Evolutionary conservation across 176 grass and related monocot genomes (phyloP), one percentile per base, ranked within the genome.

Genomic region (Hsuehochloa calcarea): DNA sequence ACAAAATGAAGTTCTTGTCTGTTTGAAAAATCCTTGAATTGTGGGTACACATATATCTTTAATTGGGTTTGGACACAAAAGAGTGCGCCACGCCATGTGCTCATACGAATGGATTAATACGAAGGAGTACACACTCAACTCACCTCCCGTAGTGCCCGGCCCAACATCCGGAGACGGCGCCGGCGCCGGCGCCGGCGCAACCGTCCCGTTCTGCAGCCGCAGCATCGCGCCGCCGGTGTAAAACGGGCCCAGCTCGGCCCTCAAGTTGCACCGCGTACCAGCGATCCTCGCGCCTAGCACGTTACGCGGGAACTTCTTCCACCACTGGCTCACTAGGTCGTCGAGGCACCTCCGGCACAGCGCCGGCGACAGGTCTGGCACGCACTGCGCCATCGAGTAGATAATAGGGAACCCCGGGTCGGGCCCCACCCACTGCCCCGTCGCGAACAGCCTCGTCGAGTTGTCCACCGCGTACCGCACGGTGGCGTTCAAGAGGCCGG

Each of bases 201-300:
- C 54, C 5, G 3, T 23, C 10, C 14, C 41, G 17, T 35, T 29
- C n/a, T 65, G 69, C 46, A 83, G 55, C 26, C 16, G 80, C 67
- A 94, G 20, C 51, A 40, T 86, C 3, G 93, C 12, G 0, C 0
- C 8, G 8, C 90, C 93, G 1, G 31, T 65, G 70, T 82, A 95
- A 70, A 95, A 95, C 11, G 8, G 1, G 29, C 0, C 23, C 22
- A 41, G 1, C 70, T 88, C 79, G 38, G 38, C 46, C 64, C 93
- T 85, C 4, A 90, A 31, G 75, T 74, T 79, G 84, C 90, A 95
- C 19, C 88, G 16, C 4, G 81, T 4, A 3, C 83, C 93, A 3
- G 40, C 29, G 16, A 88, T n/a, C 61, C 85, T 87, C 0, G 65
- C 90, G 6, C 90, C 82, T 43, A 3, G 0, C 4, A 8, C 49